Evolutionary conservation across 2,329 filamentous ascomycete genomes (phyloP).

Genomic region (Cladosporium sp.): DNA sequence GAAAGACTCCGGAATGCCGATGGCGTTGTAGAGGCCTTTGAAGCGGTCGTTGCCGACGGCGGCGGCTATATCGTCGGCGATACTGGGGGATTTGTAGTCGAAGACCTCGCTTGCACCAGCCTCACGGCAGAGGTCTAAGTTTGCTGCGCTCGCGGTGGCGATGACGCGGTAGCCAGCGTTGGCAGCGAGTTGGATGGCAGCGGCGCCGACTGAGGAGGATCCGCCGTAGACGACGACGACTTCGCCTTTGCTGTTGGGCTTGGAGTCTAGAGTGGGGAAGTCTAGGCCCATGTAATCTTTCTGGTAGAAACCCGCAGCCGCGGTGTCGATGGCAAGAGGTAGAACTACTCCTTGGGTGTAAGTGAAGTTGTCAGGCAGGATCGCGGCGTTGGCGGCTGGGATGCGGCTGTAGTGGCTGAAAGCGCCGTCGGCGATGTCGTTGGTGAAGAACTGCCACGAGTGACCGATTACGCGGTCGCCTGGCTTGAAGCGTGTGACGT

Average conservation of each 20-base stretch:
- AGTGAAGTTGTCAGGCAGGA: slow-evolving; percentile 36
- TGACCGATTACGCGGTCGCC: slow-evolving; percentile 32
- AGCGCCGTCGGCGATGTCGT: slow-evolving; percentile 23
- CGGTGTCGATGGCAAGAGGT: slow-evolving; percentile 43
- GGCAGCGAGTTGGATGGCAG: slow-evolving; percentile 32
- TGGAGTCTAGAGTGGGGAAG: slow-evolving; percentile 21
- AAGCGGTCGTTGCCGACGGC: slow-evolving; percentile 39
- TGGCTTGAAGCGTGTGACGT: slow-evolving; percentile 25
- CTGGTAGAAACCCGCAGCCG: slow-evolving; percentile 27
- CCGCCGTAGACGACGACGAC: slow-evolving; percentile 37
- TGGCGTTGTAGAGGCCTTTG: slow-evolving; percentile 38
- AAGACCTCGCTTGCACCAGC: slow-evolving; percentile 30
- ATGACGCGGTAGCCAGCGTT: slow-evolving; percentile 33
- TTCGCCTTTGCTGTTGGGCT: slow-evolving; percentile 28
- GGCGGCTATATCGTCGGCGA: slow-evolving; percentile 38
- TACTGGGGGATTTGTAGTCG: slow-evolving; percentile 30
- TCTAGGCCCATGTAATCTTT: slow-evolving; percentile 24
- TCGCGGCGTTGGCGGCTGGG: slow-evolving; percentile 35
- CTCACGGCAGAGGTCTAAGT: slow-evolving; percentile 27
- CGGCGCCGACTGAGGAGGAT: slow-evolving; percentile 30
- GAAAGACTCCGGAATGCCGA: slow-evolving; percentile 8
- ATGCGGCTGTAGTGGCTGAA: slow-evolving; percentile 35
- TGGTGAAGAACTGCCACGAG: slow-evolving; percentile 20
- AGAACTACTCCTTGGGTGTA: slow-evolving; percentile 38
- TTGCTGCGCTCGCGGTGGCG: slow-evolving; percentile 31